phyloP scores from a whole-genome alignment of 1,284 basidiomycete species.

The Apiotrichum sp. region DNA sequence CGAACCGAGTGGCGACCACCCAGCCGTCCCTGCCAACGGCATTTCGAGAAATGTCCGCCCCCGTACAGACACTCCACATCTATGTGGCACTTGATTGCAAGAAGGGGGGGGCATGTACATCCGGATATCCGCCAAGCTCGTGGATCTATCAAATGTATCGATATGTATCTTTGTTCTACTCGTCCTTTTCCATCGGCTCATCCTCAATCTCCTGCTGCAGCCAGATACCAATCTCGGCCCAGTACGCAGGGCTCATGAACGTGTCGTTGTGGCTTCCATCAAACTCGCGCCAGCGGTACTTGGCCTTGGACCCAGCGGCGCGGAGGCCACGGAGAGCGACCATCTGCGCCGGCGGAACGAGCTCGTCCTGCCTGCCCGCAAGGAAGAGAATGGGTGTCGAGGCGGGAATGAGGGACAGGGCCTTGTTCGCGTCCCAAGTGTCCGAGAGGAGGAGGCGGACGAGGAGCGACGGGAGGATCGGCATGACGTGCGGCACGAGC shows the following conservation, averaged over 20 bases:
- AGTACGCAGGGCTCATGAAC: slow-evolving; percentile 61
- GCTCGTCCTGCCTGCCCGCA: slow-evolving; percentile 68
- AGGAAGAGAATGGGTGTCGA: slow-evolving; percentile 79
- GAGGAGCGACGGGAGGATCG: slow-evolving; percentile 59
- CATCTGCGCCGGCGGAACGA: slow-evolving; percentile 86
- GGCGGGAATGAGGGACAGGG: slow-evolving; percentile 62
- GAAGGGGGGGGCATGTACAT: no score
- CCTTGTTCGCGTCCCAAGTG: slow-evolving; percentile 76
- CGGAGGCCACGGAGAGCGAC: slow-evolving; percentile 60
- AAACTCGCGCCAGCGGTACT: slow-evolving; percentile 55
- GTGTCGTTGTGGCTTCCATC: slow-evolving; percentile 70
- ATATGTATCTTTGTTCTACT: no score
- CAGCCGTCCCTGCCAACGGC: no score
- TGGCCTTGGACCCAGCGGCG: slow-evolving; percentile 40
- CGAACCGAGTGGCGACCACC: no score
- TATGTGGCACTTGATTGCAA: no score
- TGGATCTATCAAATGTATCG: no score
- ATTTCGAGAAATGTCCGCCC: no score
- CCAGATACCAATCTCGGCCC: slow-evolving; percentile 58
- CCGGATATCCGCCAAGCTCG: no score
- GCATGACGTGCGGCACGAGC: slow-evolving; percentile 74
- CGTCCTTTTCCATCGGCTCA: no score
- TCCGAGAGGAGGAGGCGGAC: slow-evolving; percentile 48
- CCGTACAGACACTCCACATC: no score
- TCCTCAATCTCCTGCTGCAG: slow-evolving; percentile 42